These are phyloP conservation scores for Neurospora sp. DNA, from an alignment of 495 filamentous ascomycete species.

Conservation along the genomic window DNA sequence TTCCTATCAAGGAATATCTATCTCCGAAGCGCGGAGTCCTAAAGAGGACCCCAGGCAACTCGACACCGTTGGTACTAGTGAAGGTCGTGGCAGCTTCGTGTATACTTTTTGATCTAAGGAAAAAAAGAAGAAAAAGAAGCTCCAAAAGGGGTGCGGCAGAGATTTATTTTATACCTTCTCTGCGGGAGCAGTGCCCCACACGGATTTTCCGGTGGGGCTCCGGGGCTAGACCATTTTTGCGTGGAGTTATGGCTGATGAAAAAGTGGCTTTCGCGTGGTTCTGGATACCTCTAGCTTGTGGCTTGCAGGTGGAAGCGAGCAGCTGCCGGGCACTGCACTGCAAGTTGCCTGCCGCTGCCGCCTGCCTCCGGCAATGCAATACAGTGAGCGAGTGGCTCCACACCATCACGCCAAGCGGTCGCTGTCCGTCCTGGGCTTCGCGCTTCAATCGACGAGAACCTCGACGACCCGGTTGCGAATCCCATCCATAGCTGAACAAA, in stretches of 20 bases:
- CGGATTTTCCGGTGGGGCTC: not conserved
- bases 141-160: not conserved
- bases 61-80: conserved; percentile 39
- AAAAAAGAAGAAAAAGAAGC: conserved; percentile 16
- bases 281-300: not conserved
- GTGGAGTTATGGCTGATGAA: not conserved
- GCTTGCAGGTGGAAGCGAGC: not conserved
- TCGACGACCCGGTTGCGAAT: not conserved
- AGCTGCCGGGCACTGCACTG: not conserved
- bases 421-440: not conserved
- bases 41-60: conserved; percentile 35
- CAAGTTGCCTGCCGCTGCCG: not conserved
- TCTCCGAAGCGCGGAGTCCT: conserved; percentile 37
- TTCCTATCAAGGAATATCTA: conserved; percentile 42
- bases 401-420: not conserved
- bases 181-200: not conserved
- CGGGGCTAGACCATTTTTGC: not conserved
- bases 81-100: conserved; percentile 43
- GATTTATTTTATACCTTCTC: not conserved
- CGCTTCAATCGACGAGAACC: not conserved
- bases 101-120: conserved; percentile 44
- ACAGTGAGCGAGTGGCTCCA: not conserved
- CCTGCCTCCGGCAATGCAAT: not conserved
- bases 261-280: not conserved
- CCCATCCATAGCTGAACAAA: not conserved